phyloP scores from a whole-genome alignment of 1,284 basidiomycete species.

The Trametes pubescens region DNA sequence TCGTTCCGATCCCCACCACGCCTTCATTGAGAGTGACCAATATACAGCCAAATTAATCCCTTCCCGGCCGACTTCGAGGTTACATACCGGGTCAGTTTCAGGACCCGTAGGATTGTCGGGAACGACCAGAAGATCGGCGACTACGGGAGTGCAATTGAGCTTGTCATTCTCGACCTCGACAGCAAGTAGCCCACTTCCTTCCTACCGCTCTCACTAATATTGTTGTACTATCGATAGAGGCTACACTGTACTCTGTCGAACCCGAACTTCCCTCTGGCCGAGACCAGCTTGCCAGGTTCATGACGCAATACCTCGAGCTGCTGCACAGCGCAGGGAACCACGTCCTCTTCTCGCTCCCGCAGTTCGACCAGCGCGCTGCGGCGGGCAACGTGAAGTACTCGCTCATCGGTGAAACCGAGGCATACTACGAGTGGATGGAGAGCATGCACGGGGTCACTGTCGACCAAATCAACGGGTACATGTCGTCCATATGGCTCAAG shows the following conservation, averaged over 20 bases:
- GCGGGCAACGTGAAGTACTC: slow-evolving; percentile 38
- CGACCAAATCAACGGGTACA: slow-evolving; percentile 44
- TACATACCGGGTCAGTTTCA: slow-evolving; percentile 37
- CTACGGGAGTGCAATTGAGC: slow-evolving; percentile 34
- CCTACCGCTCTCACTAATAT: neutral
- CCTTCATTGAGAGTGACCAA: neutral
- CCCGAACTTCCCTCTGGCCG: slow-evolving; percentile 20
- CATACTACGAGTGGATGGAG: slow-evolving; percentile 26
- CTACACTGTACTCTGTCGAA: slow-evolving; percentile 2
- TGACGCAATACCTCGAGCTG: slow-evolving; percentile 37
- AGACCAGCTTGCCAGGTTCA: slow-evolving; percentile 31
- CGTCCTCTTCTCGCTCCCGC: slow-evolving; percentile 43
- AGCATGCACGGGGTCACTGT: slow-evolving; percentile 38
- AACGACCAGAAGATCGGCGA: slow-evolving; percentile 35
- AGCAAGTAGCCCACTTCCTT: slow-evolving; percentile 8
- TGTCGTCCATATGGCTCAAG: slow-evolving; percentile 44
- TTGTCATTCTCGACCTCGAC: slow-evolving; percentile 35
- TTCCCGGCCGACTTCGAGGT: slow-evolving; percentile 22
- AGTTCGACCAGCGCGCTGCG: slow-evolving; percentile 40
- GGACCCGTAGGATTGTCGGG: slow-evolving; percentile 28
- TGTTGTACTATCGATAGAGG: slow-evolving; percentile 9
- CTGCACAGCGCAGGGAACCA: slow-evolving; percentile 41
- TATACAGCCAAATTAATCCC: slow-evolving; percentile 9
- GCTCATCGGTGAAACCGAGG: slow-evolving; percentile 19
- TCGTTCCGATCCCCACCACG: neutral